Percentiles rank a stretch among this genome's conserved stretches.
phyloP scores from a whole-genome alignment of 1,139 yeast species.

The Tardiomyces depauwii region DNA sequence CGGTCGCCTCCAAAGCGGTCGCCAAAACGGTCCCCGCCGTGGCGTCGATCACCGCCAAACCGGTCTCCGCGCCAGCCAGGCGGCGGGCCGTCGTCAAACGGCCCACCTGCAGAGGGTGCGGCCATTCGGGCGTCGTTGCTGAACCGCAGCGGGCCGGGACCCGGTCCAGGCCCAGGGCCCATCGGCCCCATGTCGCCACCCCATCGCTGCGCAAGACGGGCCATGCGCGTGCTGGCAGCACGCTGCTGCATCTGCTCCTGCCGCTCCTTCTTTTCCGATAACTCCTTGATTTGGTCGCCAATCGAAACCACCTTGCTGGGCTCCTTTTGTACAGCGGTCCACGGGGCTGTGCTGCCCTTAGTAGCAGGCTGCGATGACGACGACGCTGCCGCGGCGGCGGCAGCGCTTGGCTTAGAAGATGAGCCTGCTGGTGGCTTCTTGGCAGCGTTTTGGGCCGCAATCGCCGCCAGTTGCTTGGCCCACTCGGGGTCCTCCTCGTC shows the following conservation, averaged over 20 bases:
- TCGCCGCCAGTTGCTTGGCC: slow-evolving; percentile 1
- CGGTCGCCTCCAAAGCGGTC: no score
- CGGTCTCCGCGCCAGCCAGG: slow-evolving; percentile 1
- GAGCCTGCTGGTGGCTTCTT: background rate
- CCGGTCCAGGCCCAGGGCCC: background rate
- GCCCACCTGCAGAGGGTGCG: slow-evolving; percentile 4
- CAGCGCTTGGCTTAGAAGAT: slow-evolving; percentile 2
- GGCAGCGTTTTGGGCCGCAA: slow-evolving; percentile 2
- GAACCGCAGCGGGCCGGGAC: background rate
- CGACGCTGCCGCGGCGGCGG: slow-evolving; percentile 2
- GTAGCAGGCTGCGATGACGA: slow-evolving; percentile 1
- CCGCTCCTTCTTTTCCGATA: slow-evolving; percentile 10
- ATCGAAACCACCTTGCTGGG: slow-evolving; percentile 15
- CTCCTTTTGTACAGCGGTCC: slow-evolving; percentile 3
- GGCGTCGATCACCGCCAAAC: slow-evolving; percentile 1
- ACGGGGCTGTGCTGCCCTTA: slow-evolving; percentile 2
- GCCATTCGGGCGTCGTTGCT: background rate
- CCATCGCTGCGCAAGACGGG: slow-evolving; percentile 5
- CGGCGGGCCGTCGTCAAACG: slow-evolving; percentile 1
- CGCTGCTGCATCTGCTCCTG: slow-evolving; percentile 9
- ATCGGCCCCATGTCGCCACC: slow-evolving; percentile 1
- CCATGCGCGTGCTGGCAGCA: background rate
- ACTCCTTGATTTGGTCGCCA: slow-evolving; percentile 18
- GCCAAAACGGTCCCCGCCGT: slow-evolving; percentile 1
- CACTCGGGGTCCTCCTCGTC: slow-evolving; percentile 8